Conservation (phyloP, 2,329 filamentous ascomycete species). For the Colletotrichum tropicicola region DNA sequence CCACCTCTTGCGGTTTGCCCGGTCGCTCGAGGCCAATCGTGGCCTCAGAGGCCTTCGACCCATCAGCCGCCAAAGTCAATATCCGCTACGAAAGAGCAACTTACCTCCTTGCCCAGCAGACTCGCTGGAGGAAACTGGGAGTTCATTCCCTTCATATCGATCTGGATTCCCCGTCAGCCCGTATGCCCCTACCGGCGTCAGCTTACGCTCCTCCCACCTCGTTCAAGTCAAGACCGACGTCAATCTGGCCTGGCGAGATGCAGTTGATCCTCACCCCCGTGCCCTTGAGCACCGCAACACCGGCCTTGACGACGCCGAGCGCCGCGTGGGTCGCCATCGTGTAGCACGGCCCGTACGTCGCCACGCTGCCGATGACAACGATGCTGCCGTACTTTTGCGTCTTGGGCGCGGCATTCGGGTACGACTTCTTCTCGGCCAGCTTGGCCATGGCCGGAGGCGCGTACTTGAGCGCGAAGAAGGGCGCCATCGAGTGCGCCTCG, state of each 20-base stretch:
- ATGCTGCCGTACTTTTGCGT: conserved; percentile 68
- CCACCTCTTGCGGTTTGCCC: conserved; percentile 66
- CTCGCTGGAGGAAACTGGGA: conserved; percentile 64
- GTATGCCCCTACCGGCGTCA: too few relatives aligned
- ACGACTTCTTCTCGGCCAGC: conserved; percentile 60
- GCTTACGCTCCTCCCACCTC: conserved; percentile 41
- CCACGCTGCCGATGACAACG: conserved; percentile 67
- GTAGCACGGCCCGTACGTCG: conserved; percentile 67
- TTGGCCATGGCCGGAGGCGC: conserved; percentile 71
- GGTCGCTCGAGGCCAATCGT: conserved; percentile 67
- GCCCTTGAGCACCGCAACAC: conserved; percentile 65
- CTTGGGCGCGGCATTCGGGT: conserved; percentile 70
- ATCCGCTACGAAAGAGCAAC: neutral
- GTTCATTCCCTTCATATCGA: conserved; percentile 59
- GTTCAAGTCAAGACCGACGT: conserved; percentile 51
- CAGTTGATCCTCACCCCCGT: conserved; percentile 69
- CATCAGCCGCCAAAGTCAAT: too few relatives aligned
- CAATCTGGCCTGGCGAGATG: conserved; percentile 50
- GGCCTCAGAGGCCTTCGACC: conserved; percentile 55
- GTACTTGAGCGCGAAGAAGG: conserved; percentile 73
- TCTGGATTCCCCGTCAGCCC: conserved; percentile 35
- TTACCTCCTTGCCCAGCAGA: conserved; percentile 57
- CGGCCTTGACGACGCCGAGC: conserved; percentile 66
- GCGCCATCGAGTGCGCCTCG: conserved; percentile 68
- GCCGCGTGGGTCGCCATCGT: conserved; percentile 70